Evolutionary conservation across 192 early-diverging fungal genomes (phyloP).

Genomic region (Pilobolus umbonatus): DNA sequence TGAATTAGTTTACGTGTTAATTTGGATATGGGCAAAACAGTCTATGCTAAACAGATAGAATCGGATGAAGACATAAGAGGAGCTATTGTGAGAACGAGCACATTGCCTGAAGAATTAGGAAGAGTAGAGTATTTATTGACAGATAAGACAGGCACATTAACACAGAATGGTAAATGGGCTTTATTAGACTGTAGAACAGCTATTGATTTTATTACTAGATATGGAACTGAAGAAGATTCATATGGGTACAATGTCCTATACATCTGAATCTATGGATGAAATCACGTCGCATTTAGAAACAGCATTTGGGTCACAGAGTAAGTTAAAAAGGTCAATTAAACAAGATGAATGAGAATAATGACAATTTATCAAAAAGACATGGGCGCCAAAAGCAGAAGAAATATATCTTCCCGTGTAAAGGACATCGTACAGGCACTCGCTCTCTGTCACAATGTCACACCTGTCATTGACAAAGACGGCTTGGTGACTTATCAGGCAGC

Average conservation of each 20-base stretch:
- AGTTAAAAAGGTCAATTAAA: constrained; percentile 17
- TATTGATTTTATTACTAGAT: constrained; percentile 44
- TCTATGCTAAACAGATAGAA: constrained; percentile 89
- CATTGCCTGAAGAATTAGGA: constrained; percentile 94
- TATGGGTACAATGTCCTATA: constrained; percentile 94
- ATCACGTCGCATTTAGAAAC: constrained; percentile 63
- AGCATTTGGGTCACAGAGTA: constrained; percentile 37
- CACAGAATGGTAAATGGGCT: constrained; percentile 68
- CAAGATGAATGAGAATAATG: background rate
- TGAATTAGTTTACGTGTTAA: constrained; percentile 76
- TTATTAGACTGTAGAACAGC: background rate
- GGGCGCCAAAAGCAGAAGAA: constrained; percentile 63
- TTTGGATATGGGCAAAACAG: constrained; percentile 94
- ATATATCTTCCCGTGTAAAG: constrained; percentile 77
- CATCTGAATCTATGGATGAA: constrained; percentile 86
- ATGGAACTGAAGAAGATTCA: constrained; percentile 95
- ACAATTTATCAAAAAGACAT: constrained; percentile 16
- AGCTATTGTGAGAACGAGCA: constrained; percentile 89
- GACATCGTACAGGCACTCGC: constrained; percentile 89
- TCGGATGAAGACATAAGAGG: constrained; percentile 76
- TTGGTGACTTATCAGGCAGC: constrained; percentile 87
- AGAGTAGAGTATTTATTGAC: constrained; percentile 89
- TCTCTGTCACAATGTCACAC: constrained; percentile 90
- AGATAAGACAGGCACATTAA: constrained; percentile 96
- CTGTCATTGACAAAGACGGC: constrained; percentile 55